Base-by-base conservation (phyloP, 2,329 filamentous ascomycete genomes). In the Colletotrichum eleusines region DNA sequence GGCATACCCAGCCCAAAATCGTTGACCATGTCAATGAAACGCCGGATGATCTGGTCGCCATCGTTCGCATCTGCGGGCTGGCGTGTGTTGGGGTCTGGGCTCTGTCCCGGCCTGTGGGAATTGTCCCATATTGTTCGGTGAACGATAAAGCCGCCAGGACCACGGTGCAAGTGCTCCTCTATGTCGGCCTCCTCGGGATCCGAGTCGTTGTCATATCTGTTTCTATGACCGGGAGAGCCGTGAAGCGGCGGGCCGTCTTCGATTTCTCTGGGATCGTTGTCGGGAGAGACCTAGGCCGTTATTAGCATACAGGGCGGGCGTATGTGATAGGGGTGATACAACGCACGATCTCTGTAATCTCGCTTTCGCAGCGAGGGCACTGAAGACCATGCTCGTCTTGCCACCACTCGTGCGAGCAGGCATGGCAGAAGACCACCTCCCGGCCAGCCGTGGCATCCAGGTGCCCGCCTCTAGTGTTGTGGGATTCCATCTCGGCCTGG, bases 391-490 rank as follows among this genome's bases (percentile, higher is more conserved):
- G 85, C 73, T 92, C 87, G 71, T 93, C 89, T 71, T 89, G 85
- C 77, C 92, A 93, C 94, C 94, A 98, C 79, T 97, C 92, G 73
- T 92, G 83, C 63, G 87, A 80, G 82, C 96, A 98, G 71, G 87
- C 83, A 81, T 98, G 94, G 81, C 96, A 99, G 80, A 88, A 97
- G 65, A 98, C 91, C 74, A 95, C 89, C 78, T 97, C 93, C 73
- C 89, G 85, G 72, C 82, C 82, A 6, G 79, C 76, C 28, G 80
- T 81, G 73, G 85, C 84, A 77, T 88, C 86, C 68, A 90, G 84
- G 75, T 84, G 86, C 53, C 75, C 75, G 40, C 75, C 74, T 54
- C 55, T 58, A 31, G 69, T 69, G 46, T 65, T 65, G 59, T 73
- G 74, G 31, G 79, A 82, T 72, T 78, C 78, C 82, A 84, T 84